phyloP scores from a whole-genome alignment of 768 basidiomycete species.

The Lyophyllum shimeji region DNA sequence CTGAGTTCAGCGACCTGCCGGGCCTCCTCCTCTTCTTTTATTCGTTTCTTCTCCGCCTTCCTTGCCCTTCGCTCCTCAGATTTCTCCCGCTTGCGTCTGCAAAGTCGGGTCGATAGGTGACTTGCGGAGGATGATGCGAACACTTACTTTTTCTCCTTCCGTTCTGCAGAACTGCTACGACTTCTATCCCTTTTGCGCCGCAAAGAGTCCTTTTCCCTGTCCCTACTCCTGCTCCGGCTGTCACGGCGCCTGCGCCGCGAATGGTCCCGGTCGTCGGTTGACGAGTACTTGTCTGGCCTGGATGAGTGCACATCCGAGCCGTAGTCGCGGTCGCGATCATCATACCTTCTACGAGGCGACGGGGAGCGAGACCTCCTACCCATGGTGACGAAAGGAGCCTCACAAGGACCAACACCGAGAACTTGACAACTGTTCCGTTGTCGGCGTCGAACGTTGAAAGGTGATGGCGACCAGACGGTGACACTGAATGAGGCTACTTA shows the following conservation, averaged over 20 bases:
- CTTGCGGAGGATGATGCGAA: neutral
- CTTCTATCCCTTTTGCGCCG: slow-evolving; percentile 33
- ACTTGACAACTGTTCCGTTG: too few species aligned
- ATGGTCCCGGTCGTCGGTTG: slow-evolving; percentile 30
- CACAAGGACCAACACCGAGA: too few species aligned
- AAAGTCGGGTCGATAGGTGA: neutral
- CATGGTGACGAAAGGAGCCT: slow-evolving; percentile 36
- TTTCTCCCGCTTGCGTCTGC: slow-evolving; percentile 80
- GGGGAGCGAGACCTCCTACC: slow-evolving; percentile 51
- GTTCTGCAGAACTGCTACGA: slow-evolving; percentile 37
- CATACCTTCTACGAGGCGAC: slow-evolving; percentile 41
- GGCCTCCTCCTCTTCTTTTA: slow-evolving; percentile 85
- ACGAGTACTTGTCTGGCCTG: slow-evolving; percentile 29
- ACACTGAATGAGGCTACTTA: neutral
- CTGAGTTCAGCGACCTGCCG: slow-evolving; percentile 93
- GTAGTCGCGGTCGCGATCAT: slow-evolving; percentile 36
- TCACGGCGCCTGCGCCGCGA: slow-evolving; percentile 28
- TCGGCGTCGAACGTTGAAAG: too few species aligned
- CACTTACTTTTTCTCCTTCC: slow-evolving; percentile 47
- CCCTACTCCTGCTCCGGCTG: slow-evolving; percentile 24
- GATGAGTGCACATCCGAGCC: slow-evolving; percentile 34
- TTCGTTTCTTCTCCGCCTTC: slow-evolving; percentile 85
- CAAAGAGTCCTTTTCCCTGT: slow-evolving; percentile 20
- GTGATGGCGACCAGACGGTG: neutral
- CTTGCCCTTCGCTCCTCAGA: slow-evolving; percentile 84